Base-by-base conservation (phyloP, 305 asterid species). In the Plantago coronopus region DNA sequence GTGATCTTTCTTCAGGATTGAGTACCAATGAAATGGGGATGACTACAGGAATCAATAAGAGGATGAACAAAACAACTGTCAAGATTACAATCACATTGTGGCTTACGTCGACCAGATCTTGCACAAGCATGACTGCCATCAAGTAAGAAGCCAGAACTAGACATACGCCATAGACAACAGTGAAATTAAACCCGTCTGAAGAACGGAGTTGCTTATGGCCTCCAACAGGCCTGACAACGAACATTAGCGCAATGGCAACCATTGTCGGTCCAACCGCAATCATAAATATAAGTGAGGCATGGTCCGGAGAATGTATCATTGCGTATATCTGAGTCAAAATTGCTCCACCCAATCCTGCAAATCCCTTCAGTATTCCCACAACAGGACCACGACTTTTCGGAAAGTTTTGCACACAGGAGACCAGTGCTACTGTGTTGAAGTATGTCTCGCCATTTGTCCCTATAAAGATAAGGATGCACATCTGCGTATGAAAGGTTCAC, bases 361-460 rank as follows among this genome's bases (percentile, higher is more conserved):
- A 90, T 17, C 96, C 97, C 74, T 90, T 90, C 34, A 90, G 89
- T 74, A 90, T 87, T 48, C 97, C 96, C 73, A 90, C 97, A 23
- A 83, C 79, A 8, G 97, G 96, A 51, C 97, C 97, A 1, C 96
- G 87, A 70, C 74, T 85, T 78, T 83, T 83, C 19, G 97, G 97
- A 69, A 90, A 90, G 79, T 90, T 90, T 68, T 85, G 96, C 44
- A 90, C 97, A 34, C 95, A 79, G 46, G 97, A 85, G 58, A 90
- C 97, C 5, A 85, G 74, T 34, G 97, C 83, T 64, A 82, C 95
- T 7, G 97, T 90, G 54, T 90, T 90, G 88, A 90, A 90, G 82
- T 87, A 90, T 25, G 97, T 90, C 77, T 90, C 97, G 0, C 97
- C 97, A 49, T 90, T 90, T 64, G 97, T 87, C 68, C 95, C 97